Evolutionary conservation across 2,329 filamentous ascomycete genomes (phyloP), one percentile per base, ranked within the genome.

Genomic region (Pseudocercospora ulei): DNA sequence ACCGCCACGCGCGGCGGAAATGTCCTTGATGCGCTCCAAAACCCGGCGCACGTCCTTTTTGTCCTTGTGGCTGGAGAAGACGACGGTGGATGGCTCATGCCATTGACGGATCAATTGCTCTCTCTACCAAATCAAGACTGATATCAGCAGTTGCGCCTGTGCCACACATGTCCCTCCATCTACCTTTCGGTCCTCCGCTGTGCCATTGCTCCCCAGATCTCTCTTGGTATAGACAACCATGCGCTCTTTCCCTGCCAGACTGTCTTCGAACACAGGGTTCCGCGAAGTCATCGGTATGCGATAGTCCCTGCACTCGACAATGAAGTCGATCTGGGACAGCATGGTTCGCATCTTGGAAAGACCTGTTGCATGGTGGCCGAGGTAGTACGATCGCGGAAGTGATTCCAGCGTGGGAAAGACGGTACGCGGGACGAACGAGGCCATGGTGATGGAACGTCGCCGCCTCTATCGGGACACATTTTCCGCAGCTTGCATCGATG

Each of bases 281-380:
- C 84, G 77, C 2, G 84, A 90, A 0, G 86, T 87, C 6, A 96
- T 66, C 0, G 90, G 90, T 0, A 94, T 78, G 31, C 90, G 80
- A 59, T 86, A 86, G 67, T 98, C 90, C 56, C 90, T 82, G 61
- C 87, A 95, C 67, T 98, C 90, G 56, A 98, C 75, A 38, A 98
- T 76, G 27, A 96, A 76, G 56, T 87, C 82, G 54, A 95, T 82
- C 47, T 76, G 78, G 17, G 78, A 76, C 33, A 98, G 73, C 58
- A 82, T 72, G 24, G 75, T 75, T 59, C 83, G 82, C 80, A 96
- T 94, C 59, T 82, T 80, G 31, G 73, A 69, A 19, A 94, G 70
- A 9, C 83, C 90, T 6, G 82, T 73, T 44, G 76, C 75, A 69
- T 98, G 90, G 65, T 98, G 90, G 46, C 90, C 90, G 30, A 96